These are phyloP conservation scores for Eutypella sp. DNA, from an alignment of 2,329 filamentous ascomycete genomes.

Conservation along the genomic window DNA sequence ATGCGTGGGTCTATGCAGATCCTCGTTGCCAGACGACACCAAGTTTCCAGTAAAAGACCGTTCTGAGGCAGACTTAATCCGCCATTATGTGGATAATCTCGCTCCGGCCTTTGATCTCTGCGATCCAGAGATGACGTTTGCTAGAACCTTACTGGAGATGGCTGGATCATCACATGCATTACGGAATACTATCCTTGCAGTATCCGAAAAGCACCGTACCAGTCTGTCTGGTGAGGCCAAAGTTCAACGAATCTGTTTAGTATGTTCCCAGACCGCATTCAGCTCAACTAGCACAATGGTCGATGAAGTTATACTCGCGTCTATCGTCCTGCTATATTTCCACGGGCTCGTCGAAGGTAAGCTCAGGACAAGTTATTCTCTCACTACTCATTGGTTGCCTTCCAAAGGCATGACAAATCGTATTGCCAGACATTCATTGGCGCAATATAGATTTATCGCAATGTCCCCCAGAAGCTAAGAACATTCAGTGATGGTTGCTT, in stretches of 20 bases:
- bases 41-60: not conserved
- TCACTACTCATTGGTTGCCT: not conserved
- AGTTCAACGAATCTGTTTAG: not conserved
- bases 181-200: constrained; percentile 1
- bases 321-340: constrained; percentile 1
- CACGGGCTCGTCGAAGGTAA: not conserved
- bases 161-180: not conserved
- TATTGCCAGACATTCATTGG: too few relatives aligned
- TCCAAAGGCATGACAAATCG: too few relatives aligned
- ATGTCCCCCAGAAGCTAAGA: not conserved
- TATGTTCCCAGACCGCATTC: not conserved
- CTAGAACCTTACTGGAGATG: constrained; percentile 1
- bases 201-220: not conserved
- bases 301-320: not conserved
- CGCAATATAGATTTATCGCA: too few relatives aligned
- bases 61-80: constrained; percentile 1
- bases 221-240: not conserved
- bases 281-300: not conserved
- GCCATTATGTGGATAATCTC: constrained; percentile 4
- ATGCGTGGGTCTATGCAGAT: not conserved
- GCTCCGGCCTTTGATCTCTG: constrained; percentile 3
- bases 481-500: not conserved
- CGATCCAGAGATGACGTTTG: constrained; percentile 1
- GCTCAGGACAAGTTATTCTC: not conserved
- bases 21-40: not conserved